Conservation (phyloP, 2,329 filamentous ascomycete genomes). For the Mollisiaceae sp. region DNA sequence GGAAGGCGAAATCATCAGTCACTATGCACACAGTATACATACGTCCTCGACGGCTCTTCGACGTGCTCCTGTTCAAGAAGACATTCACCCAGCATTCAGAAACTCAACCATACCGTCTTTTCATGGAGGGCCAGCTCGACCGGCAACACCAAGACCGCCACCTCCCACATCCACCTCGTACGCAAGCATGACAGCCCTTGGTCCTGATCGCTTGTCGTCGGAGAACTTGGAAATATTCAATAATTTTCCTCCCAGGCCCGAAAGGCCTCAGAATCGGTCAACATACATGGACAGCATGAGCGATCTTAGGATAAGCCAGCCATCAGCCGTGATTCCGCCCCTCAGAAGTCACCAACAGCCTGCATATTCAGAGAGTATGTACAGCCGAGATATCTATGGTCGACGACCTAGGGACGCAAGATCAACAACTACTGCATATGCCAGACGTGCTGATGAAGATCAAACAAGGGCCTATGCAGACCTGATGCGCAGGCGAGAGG, state of each 20-base stretch:
- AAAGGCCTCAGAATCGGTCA: slow-evolving; percentile 1
- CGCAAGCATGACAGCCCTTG: background rate
- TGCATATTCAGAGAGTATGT: slow-evolving; percentile 13
- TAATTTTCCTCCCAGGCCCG: background rate
- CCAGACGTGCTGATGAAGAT: slow-evolving; percentile 6
- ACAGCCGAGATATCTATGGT: slow-evolving; percentile 9
- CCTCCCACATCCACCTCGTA: background rate
- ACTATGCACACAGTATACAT: background rate
- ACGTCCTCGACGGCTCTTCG: background rate
- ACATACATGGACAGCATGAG: slow-evolving; percentile 3
- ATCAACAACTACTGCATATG: background rate
- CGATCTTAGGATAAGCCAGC: background rate
- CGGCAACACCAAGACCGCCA: slow-evolving; percentile 1
- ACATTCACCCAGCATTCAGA: slow-evolving; percentile 26
- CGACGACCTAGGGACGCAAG: background rate
- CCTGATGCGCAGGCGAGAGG: background rate
- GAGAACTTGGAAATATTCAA: slow-evolving; percentile 2
- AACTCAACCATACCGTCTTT: slow-evolving; percentile 10
- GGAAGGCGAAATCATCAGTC: slow-evolving; percentile 29
- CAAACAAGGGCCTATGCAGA: slow-evolving; percentile 16
- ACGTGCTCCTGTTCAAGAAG: background rate
- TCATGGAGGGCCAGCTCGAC: background rate
- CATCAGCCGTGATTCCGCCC: background rate
- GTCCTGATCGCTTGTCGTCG: background rate
- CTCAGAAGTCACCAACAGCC: background rate